Conservation (phyloP, 352 stramenopile genomes). For the Globisporangium mamillatum region DNA sequence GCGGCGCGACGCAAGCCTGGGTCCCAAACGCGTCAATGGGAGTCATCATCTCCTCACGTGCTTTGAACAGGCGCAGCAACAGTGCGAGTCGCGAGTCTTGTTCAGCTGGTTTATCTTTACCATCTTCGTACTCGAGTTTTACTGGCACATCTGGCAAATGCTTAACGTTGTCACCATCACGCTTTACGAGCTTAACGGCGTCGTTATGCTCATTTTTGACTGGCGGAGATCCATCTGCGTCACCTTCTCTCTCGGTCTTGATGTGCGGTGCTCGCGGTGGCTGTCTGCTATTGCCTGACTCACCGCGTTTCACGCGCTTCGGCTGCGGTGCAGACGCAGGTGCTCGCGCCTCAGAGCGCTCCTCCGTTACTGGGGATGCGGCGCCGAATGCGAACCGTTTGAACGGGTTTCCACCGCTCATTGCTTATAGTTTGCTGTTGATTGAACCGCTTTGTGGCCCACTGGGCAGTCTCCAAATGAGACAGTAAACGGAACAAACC, state of each 20-base stretch:
- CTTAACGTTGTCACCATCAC: not conserved
- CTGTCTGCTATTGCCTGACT: not conserved
- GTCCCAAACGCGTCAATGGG: constrained; percentile 71
- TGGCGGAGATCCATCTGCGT: not conserved
- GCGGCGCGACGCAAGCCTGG: constrained; percentile 47
- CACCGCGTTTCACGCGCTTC: constrained; percentile 16
- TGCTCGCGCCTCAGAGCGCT: constrained; percentile 14
- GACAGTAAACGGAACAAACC: not conserved
- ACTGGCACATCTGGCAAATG: not conserved
- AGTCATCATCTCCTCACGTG: constrained; percentile 32
- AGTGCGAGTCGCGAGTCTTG: constrained; percentile 31
- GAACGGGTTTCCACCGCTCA: constrained; percentile 48
- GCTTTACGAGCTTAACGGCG: not conserved
- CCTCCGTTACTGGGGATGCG: not conserved
- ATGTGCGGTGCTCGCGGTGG: not conserved
- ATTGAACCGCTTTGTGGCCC: not conserved
- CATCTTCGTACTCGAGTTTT: not conserved
- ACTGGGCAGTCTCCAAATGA: not conserved
- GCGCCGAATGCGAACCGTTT: constrained; percentile 53
- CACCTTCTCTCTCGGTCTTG: not conserved
- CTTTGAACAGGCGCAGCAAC: constrained; percentile 35
- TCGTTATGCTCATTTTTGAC: constrained; percentile 1
- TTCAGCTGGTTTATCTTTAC: not conserved
- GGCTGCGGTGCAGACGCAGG: not conserved
- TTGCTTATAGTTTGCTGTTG: not conserved